phyloP scores from a whole-genome alignment of 805 yeast genomes.

The Candida silvicultrix region DNA sequence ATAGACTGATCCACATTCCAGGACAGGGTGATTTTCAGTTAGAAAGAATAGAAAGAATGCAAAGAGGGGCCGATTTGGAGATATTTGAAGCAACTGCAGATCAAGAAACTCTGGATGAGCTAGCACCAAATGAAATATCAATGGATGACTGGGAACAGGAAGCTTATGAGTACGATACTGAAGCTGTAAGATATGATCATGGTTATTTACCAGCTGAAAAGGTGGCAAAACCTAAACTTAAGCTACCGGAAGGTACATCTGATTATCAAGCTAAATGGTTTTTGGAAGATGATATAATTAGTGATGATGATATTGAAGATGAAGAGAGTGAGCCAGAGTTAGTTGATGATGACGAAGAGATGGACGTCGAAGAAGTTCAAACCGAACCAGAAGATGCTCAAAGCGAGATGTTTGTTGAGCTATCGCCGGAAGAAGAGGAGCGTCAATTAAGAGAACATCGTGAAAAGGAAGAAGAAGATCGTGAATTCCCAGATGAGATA shows the following conservation, averaged over 20 bases:
- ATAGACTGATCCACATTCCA: conserved; percentile 79
- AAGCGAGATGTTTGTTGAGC: conserved; percentile 62
- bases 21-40: conserved; percentile 87
- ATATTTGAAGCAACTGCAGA: conserved; percentile 30
- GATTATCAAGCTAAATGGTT: conserved; percentile 80
- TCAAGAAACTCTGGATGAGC: conserved; percentile 55
- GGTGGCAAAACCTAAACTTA: conserved; percentile 37
- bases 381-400: conserved; percentile 40
- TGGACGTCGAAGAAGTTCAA: conserved; percentile 33
- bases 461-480: conserved; percentile 69
- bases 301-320: conserved; percentile 21
- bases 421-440: conserved; percentile 77
- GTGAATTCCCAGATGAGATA: conserved; percentile 93
- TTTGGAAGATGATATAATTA: conserved; percentile 45
- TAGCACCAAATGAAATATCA: conserved; percentile 48
- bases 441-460: conserved; percentile 68
- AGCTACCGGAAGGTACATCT: conserved; percentile 69
- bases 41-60: conserved; percentile 52
- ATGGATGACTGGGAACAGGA: conserved; percentile 36
- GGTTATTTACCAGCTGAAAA: conserved; percentile 30
- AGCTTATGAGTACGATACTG: conserved; percentile 25
- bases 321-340: not conserved
- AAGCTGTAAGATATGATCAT: conserved; percentile 30
- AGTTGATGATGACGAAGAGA: conserved; percentile 21
- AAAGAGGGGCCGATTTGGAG: conserved; percentile 21